Percentiles rank a stretch among this genome's conserved stretches.
Conservation (phyloP, 1,139 yeast genomes). For the Suhomyces terraborum region DNA sequence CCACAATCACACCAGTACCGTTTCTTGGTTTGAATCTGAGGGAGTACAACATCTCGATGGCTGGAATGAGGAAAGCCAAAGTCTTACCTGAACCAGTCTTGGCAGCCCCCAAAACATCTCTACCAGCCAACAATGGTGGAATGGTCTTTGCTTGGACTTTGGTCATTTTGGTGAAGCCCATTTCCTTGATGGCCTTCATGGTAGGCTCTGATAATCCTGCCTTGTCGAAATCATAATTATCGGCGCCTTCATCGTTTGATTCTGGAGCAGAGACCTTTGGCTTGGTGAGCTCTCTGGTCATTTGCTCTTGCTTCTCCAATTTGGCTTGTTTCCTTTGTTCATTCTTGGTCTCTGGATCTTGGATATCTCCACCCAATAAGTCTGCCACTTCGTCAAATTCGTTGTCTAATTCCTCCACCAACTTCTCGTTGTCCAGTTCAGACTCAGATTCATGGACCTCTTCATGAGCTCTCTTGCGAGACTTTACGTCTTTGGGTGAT, state of each 20-base stretch:
- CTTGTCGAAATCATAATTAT: constrained; percentile 47
- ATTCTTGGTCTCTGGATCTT: constrained; percentile 41
- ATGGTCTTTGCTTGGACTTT: constrained; percentile 91
- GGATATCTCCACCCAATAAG: constrained; percentile 47
- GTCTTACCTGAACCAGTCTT: constrained; percentile 99
- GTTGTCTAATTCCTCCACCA: constrained; percentile 51
- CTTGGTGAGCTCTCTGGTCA: constrained; percentile 27
- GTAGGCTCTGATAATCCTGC: constrained; percentile 78
- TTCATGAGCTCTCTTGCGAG: constrained; percentile 23
- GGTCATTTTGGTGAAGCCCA: constrained; percentile 93
- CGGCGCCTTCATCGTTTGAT: constrained; percentile 44
- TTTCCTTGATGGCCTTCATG: constrained; percentile 69
- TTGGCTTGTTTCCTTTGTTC: constrained; percentile 23
- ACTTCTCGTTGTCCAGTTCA: constrained; percentile 41
- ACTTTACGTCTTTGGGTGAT: constrained; percentile 7
- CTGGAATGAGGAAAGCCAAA: constrained; percentile 91
- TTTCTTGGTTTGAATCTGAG: constrained; percentile 89
- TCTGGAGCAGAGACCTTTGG: constrained; percentile 26
- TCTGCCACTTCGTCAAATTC: constrained; percentile 60
- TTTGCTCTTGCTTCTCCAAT: constrained; percentile 23
- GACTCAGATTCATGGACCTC: constrained; percentile 25
- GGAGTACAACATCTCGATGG: constrained; percentile 86
- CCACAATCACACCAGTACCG: constrained; percentile 87
- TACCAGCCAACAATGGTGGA: constrained; percentile 92
- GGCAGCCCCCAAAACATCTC: constrained; percentile 96